Evolutionary conservation across 1,139 yeast genomes (phyloP), one percentile per base, ranked within the genome.

Genomic region (Hansenula sp.): DNA sequence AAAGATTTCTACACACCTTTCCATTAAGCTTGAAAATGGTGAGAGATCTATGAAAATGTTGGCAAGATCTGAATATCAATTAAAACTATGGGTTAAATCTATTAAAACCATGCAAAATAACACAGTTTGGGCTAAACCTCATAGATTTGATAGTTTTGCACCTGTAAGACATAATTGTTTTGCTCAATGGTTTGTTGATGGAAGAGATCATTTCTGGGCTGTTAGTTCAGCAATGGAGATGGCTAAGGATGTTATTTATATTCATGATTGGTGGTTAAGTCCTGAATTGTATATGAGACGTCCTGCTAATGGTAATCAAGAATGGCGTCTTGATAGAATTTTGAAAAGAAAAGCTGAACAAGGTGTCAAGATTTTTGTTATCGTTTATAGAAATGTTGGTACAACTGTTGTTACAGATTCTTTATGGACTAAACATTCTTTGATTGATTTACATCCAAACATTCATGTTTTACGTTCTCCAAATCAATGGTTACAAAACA

Each of bases 221-320:
- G 80, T 90, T 6, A 86, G 96, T 32, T 79, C 89, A 7, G 98
- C 97, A 0, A 69, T 92, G 45, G 90, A 84, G 52, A 82, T 87
- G 87, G 98, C 99, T 1, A 82, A 82, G 53, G 98, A 92, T 66
- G 94, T 86, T 2, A 84, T 94, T 33, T 94, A 82, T 59, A 88
- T 94, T 40, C 97, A 92, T 59, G 99, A 92, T 59, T 94, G 99
- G 99, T 94, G 98, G 98, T 68, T 94, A 26, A 78, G 94, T 11
- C 99, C 99, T 0, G 98, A 94, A 60, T 61, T 92, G 11, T 92
- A 94, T 55, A 68, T 94, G 65, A 76, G 98, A 48, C 72, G 99
- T 40, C 98, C 98, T 0, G 92, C 96, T 0, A 84, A 87, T 60
- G 96, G 96, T 13, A 90, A 92, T 54, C 97, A 94, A 60, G 86